These are phyloP conservation scores for Nelumbo lutea DNA, from an alignment of 164 flowering plant genomes.

Conservation along the genomic window DNA sequence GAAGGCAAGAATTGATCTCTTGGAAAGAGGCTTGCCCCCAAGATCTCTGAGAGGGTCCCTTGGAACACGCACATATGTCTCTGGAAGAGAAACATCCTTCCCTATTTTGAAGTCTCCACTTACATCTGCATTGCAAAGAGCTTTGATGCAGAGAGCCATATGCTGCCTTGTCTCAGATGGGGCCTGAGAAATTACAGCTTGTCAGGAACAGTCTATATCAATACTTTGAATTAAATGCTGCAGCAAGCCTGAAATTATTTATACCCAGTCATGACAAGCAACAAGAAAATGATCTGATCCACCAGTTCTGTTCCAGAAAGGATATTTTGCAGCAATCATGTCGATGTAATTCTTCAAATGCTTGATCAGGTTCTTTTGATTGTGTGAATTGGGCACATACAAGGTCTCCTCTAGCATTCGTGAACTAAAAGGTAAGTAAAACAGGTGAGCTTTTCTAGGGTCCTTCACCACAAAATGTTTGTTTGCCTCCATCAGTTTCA, in stretches of 20 bases:
- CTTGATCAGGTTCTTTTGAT: conserved; percentile 34
- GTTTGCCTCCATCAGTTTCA: conserved; percentile 53
- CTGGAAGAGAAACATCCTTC: conserved; percentile 69
- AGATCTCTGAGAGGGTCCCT: conserved; percentile 34
- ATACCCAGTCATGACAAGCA: conserved; percentile 85
- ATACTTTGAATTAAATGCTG: background rate
- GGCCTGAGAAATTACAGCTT: conserved; percentile 32
- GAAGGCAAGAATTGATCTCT: conserved; percentile 52
- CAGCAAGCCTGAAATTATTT: background rate
- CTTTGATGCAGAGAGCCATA: conserved; percentile 56
- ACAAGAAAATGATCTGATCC: conserved; percentile 74
- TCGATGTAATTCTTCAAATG: conserved; percentile 47
- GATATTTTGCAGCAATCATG: conserved; percentile 35
- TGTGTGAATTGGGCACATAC: conserved; percentile 54
- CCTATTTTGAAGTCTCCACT: conserved; percentile 57
- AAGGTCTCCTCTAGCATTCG: conserved; percentile 42
- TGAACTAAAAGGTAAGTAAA: conserved; percentile 75
- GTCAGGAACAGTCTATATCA: background rate
- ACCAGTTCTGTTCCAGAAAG: conserved; percentile 68
- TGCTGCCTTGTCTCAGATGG: conserved; percentile 40
- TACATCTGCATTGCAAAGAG: conserved; percentile 66
- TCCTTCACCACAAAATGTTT: conserved; percentile 42
- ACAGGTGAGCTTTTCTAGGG: conserved; percentile 58
- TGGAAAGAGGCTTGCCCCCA: conserved; percentile 56
- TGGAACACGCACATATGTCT: conserved; percentile 38